These are phyloP conservation scores for Tremella fuciformis DNA, from an alignment of 768 basidiomycete species.

Conservation along the genomic window DNA sequence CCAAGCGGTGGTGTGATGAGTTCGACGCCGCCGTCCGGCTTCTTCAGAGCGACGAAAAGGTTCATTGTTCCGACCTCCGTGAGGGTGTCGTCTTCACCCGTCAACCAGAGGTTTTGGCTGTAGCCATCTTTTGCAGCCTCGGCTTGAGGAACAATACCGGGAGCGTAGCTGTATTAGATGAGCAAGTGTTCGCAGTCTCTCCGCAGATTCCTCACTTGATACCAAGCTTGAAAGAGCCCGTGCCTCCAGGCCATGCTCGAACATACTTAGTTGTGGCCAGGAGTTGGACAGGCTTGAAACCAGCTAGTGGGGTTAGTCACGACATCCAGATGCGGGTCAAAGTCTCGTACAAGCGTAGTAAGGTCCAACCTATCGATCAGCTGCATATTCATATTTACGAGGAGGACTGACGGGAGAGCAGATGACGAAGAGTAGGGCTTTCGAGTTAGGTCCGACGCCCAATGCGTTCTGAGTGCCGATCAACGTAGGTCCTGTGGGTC, in stretches of 20 bases:
- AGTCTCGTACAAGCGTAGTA: conserved; percentile 59
- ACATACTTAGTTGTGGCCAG: conserved; percentile 79
- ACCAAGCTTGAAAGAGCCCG: conserved; percentile 79
- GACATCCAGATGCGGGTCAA: conserved; percentile 12
- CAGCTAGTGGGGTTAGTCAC: conserved; percentile 46
- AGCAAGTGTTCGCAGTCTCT: not conserved
- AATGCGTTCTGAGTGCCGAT: conserved; percentile 69
- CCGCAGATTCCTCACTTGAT: conserved; percentile 47
- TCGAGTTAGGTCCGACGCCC: conserved; percentile 68
- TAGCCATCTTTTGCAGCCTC: conserved; percentile 67
- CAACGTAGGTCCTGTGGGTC: conserved; percentile 46
- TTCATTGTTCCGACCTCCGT: conserved; percentile 78
- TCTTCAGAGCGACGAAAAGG: conserved; percentile 65
- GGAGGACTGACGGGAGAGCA: conserved; percentile 52
- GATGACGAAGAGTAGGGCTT: conserved; percentile 83
- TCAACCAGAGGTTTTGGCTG: conserved; percentile 74
- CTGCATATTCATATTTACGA: not conserved
- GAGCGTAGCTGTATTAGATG: conserved; percentile 62
- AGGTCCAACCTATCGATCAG: conserved; percentile 63
- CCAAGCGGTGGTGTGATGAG: conserved; percentile 84
- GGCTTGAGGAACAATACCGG: conserved; percentile 73
- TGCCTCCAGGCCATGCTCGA: conserved; percentile 85
- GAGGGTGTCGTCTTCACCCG: conserved; percentile 61
- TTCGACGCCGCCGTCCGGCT: conserved; percentile 68
- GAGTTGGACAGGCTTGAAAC: conserved; percentile 87